Evolutionary conservation across 495 filamentous ascomycete species (phyloP), one percentile per base, ranked within the genome.

Genomic region (Neurospora sp.): DNA sequence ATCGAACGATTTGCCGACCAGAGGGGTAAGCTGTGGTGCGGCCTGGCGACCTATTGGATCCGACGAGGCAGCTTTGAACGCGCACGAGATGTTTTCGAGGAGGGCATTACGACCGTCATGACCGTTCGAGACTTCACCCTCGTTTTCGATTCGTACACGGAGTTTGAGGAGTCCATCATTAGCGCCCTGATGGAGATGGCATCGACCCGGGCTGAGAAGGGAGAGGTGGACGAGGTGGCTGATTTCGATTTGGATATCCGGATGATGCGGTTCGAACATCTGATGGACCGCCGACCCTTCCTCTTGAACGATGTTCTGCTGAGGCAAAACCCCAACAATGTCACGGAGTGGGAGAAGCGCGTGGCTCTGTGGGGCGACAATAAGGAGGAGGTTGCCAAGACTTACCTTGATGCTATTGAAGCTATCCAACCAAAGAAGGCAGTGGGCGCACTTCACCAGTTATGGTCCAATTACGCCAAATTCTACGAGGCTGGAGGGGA

Each of bases 51-150:
- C 14, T 99, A 99, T 80, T 98, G 94, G 94, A 97, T 95, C 79
- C 94, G 91, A 18, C 92, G 89, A 77, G 94, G 94, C 40, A 93
- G 92, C 75, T 98, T 97, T 78, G 96, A 99, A 80, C 81, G 84
- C 27, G 94, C 96, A 0, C 85, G 96, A 75, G 96, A 99, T 82
- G 87, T 97, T 27, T 98, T 97, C 76, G 96, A 99, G 82, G 94
- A 98, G 82, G 96, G 94, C 66, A 93, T 98, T 74, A 97, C 93
- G 38, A 98, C 96, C 1, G 96, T 98, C 72, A 97, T 98, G 95
- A 99, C 96, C 5, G 94, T 98, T n/a, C 89, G 96, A 70, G 96
- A 99, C 82, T 99, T 99, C 77, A 96, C 95, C 0, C 87, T 98
- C 61, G 89, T 98, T 31, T 99, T 99, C 75, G 96, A 99, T 79